A percentile compares a stretch with the other conserved stretches of the same genome.
Conservation (phyloP, 805 yeast genomes). For the Saccharomycopsis oosterbeekiorum region DNA sequence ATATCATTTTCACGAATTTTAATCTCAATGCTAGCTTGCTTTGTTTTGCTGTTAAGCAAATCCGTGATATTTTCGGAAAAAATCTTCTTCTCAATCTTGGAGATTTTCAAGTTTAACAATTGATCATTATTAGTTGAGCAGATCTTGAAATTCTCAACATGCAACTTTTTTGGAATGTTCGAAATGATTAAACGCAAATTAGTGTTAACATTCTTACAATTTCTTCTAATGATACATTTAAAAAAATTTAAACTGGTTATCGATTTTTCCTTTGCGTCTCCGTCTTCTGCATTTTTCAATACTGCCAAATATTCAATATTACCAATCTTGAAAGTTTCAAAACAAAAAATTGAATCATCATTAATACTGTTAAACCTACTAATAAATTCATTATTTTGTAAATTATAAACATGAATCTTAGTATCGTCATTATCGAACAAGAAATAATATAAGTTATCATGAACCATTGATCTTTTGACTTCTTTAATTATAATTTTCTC, state of each 20-base stretch:
- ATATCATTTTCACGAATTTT: not conserved
- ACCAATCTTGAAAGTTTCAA: slow-evolving; percentile 7
- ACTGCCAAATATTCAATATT: slow-evolving; percentile 10
- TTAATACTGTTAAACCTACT: slow-evolving; percentile 7
- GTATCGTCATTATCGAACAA: slow-evolving; percentile 2
- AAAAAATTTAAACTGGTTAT: slow-evolving; percentile 5
- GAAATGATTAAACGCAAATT: not conserved
- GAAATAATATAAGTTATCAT: slow-evolving; percentile 8
- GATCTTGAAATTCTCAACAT: not conserved
- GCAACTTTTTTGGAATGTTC: not conserved
- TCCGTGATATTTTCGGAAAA: not conserved
- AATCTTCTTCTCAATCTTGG: not conserved
- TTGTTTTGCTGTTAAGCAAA: not conserved
- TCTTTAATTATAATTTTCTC: not conserved
- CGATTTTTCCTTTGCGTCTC: not conserved
- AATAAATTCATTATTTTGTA: not conserved
- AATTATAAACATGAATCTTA: slow-evolving; percentile 11
- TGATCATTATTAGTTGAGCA: not conserved
- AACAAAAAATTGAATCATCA: not conserved
- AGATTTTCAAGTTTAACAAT: not conserved
- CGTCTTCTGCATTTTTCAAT: not conserved
- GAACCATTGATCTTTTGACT: not conserved
- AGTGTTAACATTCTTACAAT: slow-evolving; percentile 10
- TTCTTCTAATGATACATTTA: slow-evolving; percentile 15
- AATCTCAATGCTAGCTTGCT: not conserved